Percentiles rank a stretch among this genome's conserved stretches.
Evolutionary conservation across 495 filamentous ascomycete genomes (phyloP).

Genomic region (Trichoderma erinaceum): DNA sequence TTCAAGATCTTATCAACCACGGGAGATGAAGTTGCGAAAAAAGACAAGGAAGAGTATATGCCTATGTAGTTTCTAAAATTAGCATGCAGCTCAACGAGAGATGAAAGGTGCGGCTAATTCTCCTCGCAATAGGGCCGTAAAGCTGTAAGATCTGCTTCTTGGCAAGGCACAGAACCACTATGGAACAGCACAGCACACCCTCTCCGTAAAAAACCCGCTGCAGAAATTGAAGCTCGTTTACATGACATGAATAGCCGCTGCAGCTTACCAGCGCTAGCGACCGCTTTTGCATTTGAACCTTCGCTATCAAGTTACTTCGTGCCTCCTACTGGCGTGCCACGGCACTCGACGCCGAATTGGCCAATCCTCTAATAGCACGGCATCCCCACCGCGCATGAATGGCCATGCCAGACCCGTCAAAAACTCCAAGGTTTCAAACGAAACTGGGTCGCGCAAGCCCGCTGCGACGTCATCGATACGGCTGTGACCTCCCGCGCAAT

Average conservation of each 20-base stretch:
- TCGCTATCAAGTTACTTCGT: too few relatives aligned
- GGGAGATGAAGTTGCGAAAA: too few relatives aligned
- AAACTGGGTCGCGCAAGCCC: conserved; percentile 2
- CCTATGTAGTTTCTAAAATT: too few relatives aligned
- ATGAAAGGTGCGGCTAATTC: too few relatives aligned
- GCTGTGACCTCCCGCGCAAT: neutral
- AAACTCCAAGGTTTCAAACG: neutral
- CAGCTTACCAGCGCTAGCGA: neutral
- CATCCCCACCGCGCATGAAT: neutral
- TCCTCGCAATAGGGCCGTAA: neutral
- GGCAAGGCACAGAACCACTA: neutral
- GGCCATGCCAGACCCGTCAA: neutral
- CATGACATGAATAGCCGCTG: neutral
- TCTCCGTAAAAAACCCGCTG: neutral
- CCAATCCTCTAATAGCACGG: neutral
- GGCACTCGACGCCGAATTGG: neutral
- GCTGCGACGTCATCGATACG: conserved; percentile 12
- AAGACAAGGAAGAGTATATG: too few relatives aligned
- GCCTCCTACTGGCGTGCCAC: neutral
- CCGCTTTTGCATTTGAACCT: too few relatives aligned
- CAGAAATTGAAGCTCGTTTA: neutral
- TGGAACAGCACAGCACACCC: neutral
- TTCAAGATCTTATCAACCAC: too few relatives aligned
- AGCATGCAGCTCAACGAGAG: too few relatives aligned
- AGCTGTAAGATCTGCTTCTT: neutral